Percentiles rank a stretch among this genome's conserved stretches.
Conservation (phyloP, 345 rosid genomes). For the Acer saccharum region DNA sequence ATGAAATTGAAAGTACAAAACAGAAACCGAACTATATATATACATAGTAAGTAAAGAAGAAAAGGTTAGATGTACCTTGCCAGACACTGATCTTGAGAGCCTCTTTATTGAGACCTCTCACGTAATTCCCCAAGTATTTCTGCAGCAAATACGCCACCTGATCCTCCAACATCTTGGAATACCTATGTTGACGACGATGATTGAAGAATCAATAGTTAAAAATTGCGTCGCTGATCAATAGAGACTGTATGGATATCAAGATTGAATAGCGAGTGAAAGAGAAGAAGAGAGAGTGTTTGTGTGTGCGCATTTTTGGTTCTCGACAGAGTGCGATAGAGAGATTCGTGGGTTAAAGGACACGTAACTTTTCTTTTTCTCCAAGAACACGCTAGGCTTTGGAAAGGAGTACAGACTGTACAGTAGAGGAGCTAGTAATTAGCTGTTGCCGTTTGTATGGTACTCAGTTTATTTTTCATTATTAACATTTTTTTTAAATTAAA, state of each 20-base stretch:
- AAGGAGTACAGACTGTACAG: not conserved
- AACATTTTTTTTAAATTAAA: too few relatives aligned
- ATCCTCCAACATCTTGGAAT: slow-evolving; percentile 89
- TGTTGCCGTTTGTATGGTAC: not conserved
- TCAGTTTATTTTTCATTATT: too few relatives aligned
- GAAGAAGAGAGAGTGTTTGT: not conserved
- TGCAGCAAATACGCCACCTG: slow-evolving; percentile 91
- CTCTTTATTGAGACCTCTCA: slow-evolving; percentile 84
- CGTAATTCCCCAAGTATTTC: slow-evolving; percentile 88
- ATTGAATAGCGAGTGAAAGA: slow-evolving; percentile 5
- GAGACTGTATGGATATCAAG: not conserved
- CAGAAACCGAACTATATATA: not conserved
- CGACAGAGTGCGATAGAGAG: slow-evolving; percentile 1
- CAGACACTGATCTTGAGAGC: slow-evolving; percentile 98
- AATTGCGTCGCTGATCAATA: not conserved
- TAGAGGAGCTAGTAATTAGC: not conserved
- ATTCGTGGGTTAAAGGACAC: not conserved
- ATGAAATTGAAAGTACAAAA: not conserved
- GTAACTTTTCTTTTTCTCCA: slow-evolving; percentile 34
- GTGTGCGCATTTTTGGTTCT: not conserved
- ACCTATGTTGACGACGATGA: slow-evolving; percentile 11
- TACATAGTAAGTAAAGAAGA: not conserved
- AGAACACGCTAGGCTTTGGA: slow-evolving; percentile 43
- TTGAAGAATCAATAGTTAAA: slow-evolving; percentile 12
- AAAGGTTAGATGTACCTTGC: slow-evolving; percentile 55